Evolutionary conservation across 1,284 basidiomycete species (phyloP), one percentile per base, ranked within the genome.

Genomic region (Heterobasidion occidentale): DNA sequence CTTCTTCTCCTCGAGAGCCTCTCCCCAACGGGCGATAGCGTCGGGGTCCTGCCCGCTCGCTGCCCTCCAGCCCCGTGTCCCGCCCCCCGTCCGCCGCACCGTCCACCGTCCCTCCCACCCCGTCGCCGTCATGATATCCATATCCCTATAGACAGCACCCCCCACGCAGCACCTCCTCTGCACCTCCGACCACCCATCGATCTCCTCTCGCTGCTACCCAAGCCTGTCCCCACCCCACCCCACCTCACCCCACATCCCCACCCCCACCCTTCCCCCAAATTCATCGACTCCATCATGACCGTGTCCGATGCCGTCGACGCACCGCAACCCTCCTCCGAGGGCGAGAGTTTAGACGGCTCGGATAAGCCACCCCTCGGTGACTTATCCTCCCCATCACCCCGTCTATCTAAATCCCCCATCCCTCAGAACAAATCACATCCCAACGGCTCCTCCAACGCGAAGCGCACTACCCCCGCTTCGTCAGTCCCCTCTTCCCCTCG

Each of bases 281-380:
- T 55, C 48, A 51, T 15, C 42, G 14, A 19, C 12, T 46, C 35
- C 59, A 58, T 61, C 61, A 81, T 81, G 77, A 65, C 69, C 58
- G 65, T 68, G 49, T 68, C 69, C 61, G 77, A 78, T 48, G 53
- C 74, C 62, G 78, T 74, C 61, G 79, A 84, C 60, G 73, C 81
- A 47, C 64, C 79, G 33, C 77, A 79, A 64, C 70, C 76, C 34
- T 42, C 60, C 2, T 52, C 57, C 54, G 82, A 84, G 63, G 75
- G 76, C 58, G 83, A 85, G 61, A 74, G 75, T 56, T 71, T 76
- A 53, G 82, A 86, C 64, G 73, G 77, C 56, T 74, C 80, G 65
- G 83, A 84, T 42, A 54, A 54, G 36, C 62, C 58, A 42, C 60
- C 62, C 17, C 52, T 67, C 65, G 58, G 63, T 61, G 59, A 58